phyloP scores from a whole-genome alignment of 768 basidiomycete species.

The Leucocoprinus sp. region DNA sequence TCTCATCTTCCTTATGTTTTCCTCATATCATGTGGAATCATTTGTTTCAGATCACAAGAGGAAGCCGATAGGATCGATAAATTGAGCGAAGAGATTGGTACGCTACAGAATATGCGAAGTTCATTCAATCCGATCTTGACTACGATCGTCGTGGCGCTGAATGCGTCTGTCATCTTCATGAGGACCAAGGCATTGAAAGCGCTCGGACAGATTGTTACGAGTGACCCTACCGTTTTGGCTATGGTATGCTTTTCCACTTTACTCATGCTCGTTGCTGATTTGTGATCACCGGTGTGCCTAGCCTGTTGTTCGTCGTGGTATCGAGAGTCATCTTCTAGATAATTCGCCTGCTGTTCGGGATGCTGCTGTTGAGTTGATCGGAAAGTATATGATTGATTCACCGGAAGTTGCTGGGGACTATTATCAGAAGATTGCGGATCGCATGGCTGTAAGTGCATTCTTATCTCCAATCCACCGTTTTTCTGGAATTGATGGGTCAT shows the following conservation, averaged over 20 bases:
- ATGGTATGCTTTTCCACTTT: conserved; percentile 38
- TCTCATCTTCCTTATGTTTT: neutral
- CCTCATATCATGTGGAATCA: neutral
- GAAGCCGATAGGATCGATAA: conserved; percentile 62
- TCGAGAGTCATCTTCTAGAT: conserved; percentile 87
- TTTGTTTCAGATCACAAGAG: conserved; percentile 52
- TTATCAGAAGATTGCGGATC: conserved; percentile 79
- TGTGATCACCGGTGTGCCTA: conserved; percentile 20
- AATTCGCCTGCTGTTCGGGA: conserved; percentile 93
- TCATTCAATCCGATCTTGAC: conserved; percentile 82
- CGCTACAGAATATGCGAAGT: conserved; percentile 63
- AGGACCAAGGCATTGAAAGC: conserved; percentile 91
- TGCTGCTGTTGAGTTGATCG: conserved; percentile 93
- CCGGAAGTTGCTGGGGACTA: conserved; percentile 87
- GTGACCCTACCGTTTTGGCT: conserved; percentile 77
- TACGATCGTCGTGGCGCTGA: conserved; percentile 69
- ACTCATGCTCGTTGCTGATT: neutral
- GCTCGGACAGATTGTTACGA: conserved; percentile 81
- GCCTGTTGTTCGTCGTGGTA: conserved; percentile 74
- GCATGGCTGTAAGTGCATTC: conserved; percentile 65
- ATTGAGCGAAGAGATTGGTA: conserved; percentile 69
- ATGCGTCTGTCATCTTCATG: conserved; percentile 84
- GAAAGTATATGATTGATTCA: conserved; percentile 91
- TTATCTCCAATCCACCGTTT: neutral
- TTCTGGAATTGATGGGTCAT: conserved; percentile 1